These are phyloP conservation scores for Neofusicoccum umdonicola DNA, from an alignment of 2,329 filamentous ascomycete genomes.

Conservation along the genomic window DNA sequence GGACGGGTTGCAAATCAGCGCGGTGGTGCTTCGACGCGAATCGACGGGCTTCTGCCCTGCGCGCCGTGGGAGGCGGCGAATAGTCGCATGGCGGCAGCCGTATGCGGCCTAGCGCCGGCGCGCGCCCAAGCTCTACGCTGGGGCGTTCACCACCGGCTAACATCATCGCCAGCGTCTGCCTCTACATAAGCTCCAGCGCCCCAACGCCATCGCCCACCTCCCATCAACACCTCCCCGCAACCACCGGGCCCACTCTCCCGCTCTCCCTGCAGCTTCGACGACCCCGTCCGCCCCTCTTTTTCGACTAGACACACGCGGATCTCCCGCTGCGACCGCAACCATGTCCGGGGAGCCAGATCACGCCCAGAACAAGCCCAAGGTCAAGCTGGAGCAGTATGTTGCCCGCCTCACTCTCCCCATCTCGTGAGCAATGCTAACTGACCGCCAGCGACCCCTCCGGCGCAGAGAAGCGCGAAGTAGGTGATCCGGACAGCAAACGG, in stretches of 20 bases:
- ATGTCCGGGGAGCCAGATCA: constrained; percentile 54
- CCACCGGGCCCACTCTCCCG: constrained; percentile 1
- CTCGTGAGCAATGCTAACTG: constrained; percentile 40
- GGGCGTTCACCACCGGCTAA: constrained; percentile 14
- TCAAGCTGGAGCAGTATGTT: constrained; percentile 48
- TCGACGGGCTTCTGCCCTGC: constrained; percentile 13
- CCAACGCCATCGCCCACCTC: background rate
- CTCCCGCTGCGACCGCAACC: constrained; percentile 20
- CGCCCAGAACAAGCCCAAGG: constrained; percentile 43
- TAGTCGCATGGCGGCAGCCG: background rate
- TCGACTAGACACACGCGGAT: background rate
- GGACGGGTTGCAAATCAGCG: constrained; percentile 8
- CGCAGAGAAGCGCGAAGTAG: constrained; percentile 79
- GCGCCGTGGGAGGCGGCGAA: background rate
- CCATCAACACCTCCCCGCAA: constrained; percentile 6
- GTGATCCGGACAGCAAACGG: constrained; percentile 32
- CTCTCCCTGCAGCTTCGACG: constrained; percentile 5
- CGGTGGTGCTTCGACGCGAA: background rate
- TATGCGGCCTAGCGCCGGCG: constrained; percentile 3
- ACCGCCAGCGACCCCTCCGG: constrained; percentile 76
- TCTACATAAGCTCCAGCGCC: constrained; percentile 12
- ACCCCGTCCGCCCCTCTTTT: background rate
- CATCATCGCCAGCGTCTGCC: constrained; percentile 18
- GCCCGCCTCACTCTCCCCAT: constrained; percentile 19
- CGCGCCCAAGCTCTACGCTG: constrained; percentile 11